phyloP scores from a whole-genome alignment of 2,329 filamentous ascomycete species.

The Ramularia collo-cygni region DNA sequence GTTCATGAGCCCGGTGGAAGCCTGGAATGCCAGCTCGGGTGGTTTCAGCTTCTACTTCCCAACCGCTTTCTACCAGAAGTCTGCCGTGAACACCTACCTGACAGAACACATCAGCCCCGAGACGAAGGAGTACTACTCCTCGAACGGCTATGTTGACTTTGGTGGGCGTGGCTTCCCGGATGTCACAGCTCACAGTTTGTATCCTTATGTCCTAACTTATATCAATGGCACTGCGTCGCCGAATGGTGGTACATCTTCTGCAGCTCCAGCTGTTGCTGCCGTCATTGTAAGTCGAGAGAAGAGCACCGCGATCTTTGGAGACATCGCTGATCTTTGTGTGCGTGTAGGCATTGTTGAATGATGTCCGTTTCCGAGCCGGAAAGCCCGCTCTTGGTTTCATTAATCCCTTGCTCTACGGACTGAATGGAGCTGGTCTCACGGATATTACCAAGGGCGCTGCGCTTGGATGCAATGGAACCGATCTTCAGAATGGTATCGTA shows the following conservation, averaged over 20 bases:
- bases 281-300: no score
- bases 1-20: slow-evolving; percentile 33
- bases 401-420: slow-evolving; percentile 53
- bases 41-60: slow-evolving; percentile 39
- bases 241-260: slow-evolving; percentile 43
- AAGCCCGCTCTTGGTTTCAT: slow-evolving; percentile 45
- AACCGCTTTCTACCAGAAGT: slow-evolving; percentile 38
- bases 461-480: slow-evolving; percentile 14
- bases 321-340: no score
- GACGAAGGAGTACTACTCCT: slow-evolving; percentile 16
- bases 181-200: slow-evolving; percentile 42
- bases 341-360: slow-evolving; percentile 59
- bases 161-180: slow-evolving; percentile 40
- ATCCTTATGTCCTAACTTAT: slow-evolving; percentile 17
- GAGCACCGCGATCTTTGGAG: no score
- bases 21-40: slow-evolving; percentile 29
- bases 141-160: slow-evolving; percentile 16
- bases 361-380: slow-evolving; percentile 47
- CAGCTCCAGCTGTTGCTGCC: slow-evolving; percentile 51
- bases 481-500: slow-evolving; percentile 10
- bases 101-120: slow-evolving; percentile 9
- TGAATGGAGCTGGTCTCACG: slow-evolving; percentile 37
- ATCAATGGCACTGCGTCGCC: slow-evolving; percentile 33
- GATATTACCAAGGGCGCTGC: slow-evolving; percentile 38
- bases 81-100: slow-evolving; percentile 27